Base-by-base conservation (phyloP, 1,139 yeast species). In the Blastobotrys elegans region DNA sequence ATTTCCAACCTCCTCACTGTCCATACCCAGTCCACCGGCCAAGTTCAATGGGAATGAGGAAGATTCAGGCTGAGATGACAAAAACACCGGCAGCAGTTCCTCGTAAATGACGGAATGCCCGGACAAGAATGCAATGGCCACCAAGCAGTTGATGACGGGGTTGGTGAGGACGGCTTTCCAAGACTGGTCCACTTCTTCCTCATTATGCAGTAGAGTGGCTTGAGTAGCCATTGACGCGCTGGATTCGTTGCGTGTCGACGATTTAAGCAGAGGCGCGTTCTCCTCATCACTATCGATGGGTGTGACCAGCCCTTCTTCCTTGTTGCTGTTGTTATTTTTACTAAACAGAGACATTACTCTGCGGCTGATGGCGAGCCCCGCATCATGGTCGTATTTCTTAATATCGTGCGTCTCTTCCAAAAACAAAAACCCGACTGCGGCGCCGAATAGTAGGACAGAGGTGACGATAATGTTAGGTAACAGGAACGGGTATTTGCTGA, bases 341-440 rank as follows among this genome's bases (percentile, higher is more conserved):
- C 5, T 20, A 27, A 27, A 11, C 30, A 20, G 2, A 8, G 33
- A 21, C 13, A 20, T 10, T 18, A 43, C 39, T 31, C 29, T 34
- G n/a, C 31, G 39, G 20, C 44, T 27, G 14, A 77, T 39, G 29
- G 72, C 79, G 10, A 80, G 60, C 1, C 84, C 83, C 37, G 62
- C 55, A 59, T 80, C 86, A 49, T 69, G 66, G 48, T 69, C 64
- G 49, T 69, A 56, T 55, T 68, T 72, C 46, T 63, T 64, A 33
- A 64, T 61, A 18, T 69, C 74, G 57, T 78, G 82, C 3, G 85
- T 78, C 60, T 82, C 88, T 58, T 81, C 84, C 33, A 82, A 62
- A 56, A 80, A 80, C 42, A 82, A 69, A 45, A 76, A 65, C n/a
- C 69, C 79, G 32, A 70, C 53, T 2, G 69, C 21, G 16, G 71